These are phyloP conservation scores for Phalaenopsis aphrodite DNA, from an alignment of 106 monocot species.

Conservation along the genomic window DNA sequence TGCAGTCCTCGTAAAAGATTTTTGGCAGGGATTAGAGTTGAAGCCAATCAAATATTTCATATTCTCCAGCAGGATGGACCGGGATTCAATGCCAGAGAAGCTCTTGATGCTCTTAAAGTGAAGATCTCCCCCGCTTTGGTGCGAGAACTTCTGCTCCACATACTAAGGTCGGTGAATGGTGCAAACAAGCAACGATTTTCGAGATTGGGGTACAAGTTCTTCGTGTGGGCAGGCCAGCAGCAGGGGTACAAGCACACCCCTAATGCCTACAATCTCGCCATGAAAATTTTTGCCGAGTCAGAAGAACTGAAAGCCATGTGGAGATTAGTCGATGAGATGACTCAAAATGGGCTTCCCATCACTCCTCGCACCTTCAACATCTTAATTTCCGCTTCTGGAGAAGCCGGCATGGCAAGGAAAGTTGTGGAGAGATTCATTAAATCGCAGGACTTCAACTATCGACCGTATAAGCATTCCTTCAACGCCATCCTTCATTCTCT, in stretches of 20 bases:
- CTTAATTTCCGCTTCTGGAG: conserved; percentile 48
- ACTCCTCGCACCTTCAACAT: conserved; percentile 73
- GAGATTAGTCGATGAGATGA: conserved; percentile 77
- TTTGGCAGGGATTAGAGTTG: conserved; percentile 9
- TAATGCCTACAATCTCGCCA: conserved; percentile 52
- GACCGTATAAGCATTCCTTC: conserved; percentile 75
- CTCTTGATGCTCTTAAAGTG: conserved; percentile 44
- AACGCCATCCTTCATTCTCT: conserved; percentile 83
- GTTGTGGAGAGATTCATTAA: conserved; percentile 73
- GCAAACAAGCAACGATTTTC: conserved; percentile 48
- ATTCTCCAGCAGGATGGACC: conserved; percentile 67
- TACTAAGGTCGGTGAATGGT: conserved; percentile 32
- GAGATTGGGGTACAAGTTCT: conserved; percentile 73
- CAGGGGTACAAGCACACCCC: conserved; percentile 47
- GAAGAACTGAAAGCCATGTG: conserved; percentile 79
- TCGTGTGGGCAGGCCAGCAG: conserved; percentile 56
- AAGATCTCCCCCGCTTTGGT: conserved; percentile 42
- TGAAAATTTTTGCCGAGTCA: conserved; percentile 70
- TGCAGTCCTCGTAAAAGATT: conserved; percentile 17
- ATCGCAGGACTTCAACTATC: conserved; percentile 63
- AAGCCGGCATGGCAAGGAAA: conserved; percentile 55
- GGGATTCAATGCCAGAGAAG: conserved; percentile 42
- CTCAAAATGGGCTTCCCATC: conserved; percentile 46
- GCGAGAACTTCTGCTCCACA: conserved; percentile 57
- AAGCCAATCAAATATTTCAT: conserved; percentile 42